Evolutionary conservation across 352 stramenopile genomes (phyloP).

Genomic region (Phytophthora meadii): DNA sequence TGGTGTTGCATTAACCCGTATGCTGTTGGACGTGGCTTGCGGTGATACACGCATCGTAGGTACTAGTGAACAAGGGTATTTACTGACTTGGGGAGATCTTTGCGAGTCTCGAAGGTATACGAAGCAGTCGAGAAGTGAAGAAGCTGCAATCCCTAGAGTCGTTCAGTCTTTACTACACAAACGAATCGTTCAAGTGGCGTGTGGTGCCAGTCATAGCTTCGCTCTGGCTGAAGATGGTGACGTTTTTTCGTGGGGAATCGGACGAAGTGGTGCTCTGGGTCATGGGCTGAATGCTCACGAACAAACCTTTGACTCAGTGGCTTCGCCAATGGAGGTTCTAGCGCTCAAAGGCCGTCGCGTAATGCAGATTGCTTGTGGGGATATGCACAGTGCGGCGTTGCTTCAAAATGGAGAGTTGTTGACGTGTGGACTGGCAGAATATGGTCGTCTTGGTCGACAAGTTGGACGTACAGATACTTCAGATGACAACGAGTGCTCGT

Average conservation of each 20-base stretch:
- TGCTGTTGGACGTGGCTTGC: conserved; percentile 68
- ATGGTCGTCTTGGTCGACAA: conserved; percentile 61
- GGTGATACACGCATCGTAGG: conserved; percentile 65
- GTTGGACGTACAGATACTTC: neutral
- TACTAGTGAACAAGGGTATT: conserved; percentile 75
- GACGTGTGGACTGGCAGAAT: conserved; percentile 66
- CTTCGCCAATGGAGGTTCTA: conserved; percentile 60
- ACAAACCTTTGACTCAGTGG: conserved; percentile 40
- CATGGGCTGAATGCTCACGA: conserved; percentile 48
- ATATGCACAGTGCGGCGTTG: conserved; percentile 66
- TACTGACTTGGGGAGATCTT: conserved; percentile 79
- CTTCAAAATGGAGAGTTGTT: conserved; percentile 51
- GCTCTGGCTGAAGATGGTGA: conserved; percentile 66
- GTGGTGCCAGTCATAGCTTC: conserved; percentile 66
- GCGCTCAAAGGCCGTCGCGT: conserved; percentile 50
- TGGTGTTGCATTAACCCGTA: conserved; percentile 53
- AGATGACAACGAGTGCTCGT: conserved; percentile 33
- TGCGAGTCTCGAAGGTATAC: conserved; percentile 44
- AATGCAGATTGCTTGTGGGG: conserved; percentile 57
- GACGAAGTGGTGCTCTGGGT: conserved; percentile 58
- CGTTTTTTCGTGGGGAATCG: conserved; percentile 75
- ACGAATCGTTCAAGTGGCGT: conserved; percentile 64
- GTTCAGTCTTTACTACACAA: conserved; percentile 66
- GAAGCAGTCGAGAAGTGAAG: neutral
- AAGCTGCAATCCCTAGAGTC: conserved; percentile 25